phyloP scores from a whole-genome alignment of 2,329 filamentous ascomycete species.

The Ophiostoma populinum region DNA sequence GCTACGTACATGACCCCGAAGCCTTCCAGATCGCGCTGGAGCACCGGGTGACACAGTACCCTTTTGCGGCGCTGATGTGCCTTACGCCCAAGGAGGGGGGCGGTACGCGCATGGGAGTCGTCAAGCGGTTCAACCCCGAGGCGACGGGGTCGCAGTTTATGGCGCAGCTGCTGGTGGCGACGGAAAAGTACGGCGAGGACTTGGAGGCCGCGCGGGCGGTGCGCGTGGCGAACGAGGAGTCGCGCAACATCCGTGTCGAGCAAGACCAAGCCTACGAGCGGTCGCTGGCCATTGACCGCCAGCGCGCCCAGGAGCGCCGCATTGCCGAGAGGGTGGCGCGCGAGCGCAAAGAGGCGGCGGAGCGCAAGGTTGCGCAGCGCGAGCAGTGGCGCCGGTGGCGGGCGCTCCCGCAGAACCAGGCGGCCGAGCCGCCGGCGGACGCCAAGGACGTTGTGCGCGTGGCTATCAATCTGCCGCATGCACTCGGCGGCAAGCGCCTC shows the following conservation, averaged over 20 bases:
- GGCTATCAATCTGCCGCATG: conserved; percentile 44
- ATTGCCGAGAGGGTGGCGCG: conserved; percentile 47
- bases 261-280: conserved; percentile 91
- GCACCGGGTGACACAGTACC: conserved; percentile 80
- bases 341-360: conserved; percentile 45
- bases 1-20: conserved; percentile 83
- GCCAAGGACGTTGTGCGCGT: conserved; percentile 57
- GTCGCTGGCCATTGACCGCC: conserved; percentile 72
- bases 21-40: conserved; percentile 84
- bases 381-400: conserved; percentile 65
- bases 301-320: conserved; percentile 57
- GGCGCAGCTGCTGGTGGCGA: conserved; percentile 54
- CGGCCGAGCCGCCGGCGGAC: conserved; percentile 41
- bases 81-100: conserved; percentile 58
- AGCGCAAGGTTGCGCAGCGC: conserved; percentile 22
- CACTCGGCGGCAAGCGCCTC: conserved; percentile 51
- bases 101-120: conserved; percentile 77
- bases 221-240: conserved; percentile 61
- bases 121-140: conserved; percentile 61
- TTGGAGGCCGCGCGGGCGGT: conserved; percentile 59
- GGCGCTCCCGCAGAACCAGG: conserved; percentile 37
- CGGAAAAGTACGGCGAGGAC: conserved; percentile 59
- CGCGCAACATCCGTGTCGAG: conserved; percentile 65
- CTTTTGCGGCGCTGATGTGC: conserved; percentile 72
- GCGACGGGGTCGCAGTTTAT: conserved; percentile 55